Evolutionary conservation across 2,329 filamentous ascomycete genomes (phyloP).

Genomic region (Diaporthe ampelina): DNA sequence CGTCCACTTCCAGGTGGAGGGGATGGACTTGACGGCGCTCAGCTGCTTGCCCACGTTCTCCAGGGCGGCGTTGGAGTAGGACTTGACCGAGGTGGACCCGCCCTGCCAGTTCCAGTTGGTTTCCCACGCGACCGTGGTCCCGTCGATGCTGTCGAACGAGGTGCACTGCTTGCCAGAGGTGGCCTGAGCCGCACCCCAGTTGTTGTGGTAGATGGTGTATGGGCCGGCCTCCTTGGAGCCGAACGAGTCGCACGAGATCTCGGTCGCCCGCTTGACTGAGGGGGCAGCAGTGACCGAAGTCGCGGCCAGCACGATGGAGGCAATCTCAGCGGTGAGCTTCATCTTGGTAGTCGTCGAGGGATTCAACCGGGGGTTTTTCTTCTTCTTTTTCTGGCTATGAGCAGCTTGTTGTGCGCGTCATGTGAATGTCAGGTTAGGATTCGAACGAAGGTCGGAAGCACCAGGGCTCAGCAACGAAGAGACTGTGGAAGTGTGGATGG

Average conservation of each 20-base stretch:
- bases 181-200: slow-evolving; percentile 59
- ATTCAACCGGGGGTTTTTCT: too few relatives aligned
- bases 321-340: slow-evolving; percentile 41
- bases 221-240: slow-evolving; percentile 52
- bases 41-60: slow-evolving; percentile 51
- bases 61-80: slow-evolving; percentile 59
- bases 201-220: slow-evolving; percentile 67
- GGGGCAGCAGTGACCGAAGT: slow-evolving; percentile 48
- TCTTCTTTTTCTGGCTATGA: background rate
- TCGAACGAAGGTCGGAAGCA: slow-evolving; percentile 28
- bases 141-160: slow-evolving; percentile 53
- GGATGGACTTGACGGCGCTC: slow-evolving; percentile 53
- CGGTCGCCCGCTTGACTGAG: slow-evolving; percentile 51
- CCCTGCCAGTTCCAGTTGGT: slow-evolving; percentile 61
- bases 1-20: slow-evolving; percentile 56
- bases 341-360: slow-evolving; percentile 25
- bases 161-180: slow-evolving; percentile 60
- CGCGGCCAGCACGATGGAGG: slow-evolving; percentile 49
- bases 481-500: background rate
- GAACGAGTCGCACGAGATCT: slow-evolving; percentile 55
- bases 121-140: slow-evolving; percentile 56
- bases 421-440: slow-evolving; percentile 3
- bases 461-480: slow-evolving; percentile 5
- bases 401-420: background rate
- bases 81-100: slow-evolving; percentile 58